Base-by-base conservation (phyloP, 805 yeast genomes). In the Candida arabinofermentans region DNA sequence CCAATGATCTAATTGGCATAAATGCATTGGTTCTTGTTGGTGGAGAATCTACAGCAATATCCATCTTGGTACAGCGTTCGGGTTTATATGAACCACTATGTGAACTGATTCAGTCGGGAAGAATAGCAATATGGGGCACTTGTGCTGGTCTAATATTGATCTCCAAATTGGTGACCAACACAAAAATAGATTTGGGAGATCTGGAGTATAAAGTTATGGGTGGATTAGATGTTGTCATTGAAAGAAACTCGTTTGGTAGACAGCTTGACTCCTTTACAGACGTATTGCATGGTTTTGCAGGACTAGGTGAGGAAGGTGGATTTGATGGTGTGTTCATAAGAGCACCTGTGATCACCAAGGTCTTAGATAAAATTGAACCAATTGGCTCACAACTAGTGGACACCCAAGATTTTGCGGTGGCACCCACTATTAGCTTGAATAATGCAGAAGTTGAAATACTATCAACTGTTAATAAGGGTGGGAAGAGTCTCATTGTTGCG, bases 81-180 rank as follows among this genome's bases (percentile, higher is more conserved):
- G 74, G 76, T 1, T 55, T 85, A 52, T 62, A 81, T 16, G 69
- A 70, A 21, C 83, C 84, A 2, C 63, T 85, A 41, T 61, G 69
- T 31, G 56, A 65, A 10, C 78, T 74, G 57, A 76, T 80, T 19
- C 67, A 71, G 36, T 64, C 71, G 7, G 63, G 65, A 17, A 75
- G 73, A 46, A 40, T 59, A 8, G 80, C 86, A 1, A 73, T 79
- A 10, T 86, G 95, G 95, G 95, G 95, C 0, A 86, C 95, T 1
- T 86, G 95, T 61, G 95, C 95, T 3, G 95, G 95, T 2, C 65
- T 86, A 50, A 85, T 86, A 39, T 70, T 84, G 48, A 65, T 86
- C 19, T 73, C 89, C 7, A 67, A 72, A 41, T 67, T 70, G 36
- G 66, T 81, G 27, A 64, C 70, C 13, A 72, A 77, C 53, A 82